A percentile compares a stretch with the other conserved stretches of the same genome.
Conservation (phyloP, 208 protist genomes). For the Wallacemonas rigidus region DNA sequence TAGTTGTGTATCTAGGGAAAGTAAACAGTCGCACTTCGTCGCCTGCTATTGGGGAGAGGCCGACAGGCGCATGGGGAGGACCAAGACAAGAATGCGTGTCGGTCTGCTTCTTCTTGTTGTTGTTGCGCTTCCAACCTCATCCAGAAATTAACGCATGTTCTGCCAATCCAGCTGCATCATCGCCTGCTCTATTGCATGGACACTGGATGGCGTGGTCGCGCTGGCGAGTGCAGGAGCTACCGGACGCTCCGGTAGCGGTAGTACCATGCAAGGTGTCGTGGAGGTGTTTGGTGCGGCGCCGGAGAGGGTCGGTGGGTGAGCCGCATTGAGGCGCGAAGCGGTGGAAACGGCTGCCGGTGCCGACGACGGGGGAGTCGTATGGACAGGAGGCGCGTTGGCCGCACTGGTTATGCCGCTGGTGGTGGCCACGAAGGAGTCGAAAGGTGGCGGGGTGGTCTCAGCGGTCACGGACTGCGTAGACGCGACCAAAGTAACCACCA, state of each 20-base stretch:
- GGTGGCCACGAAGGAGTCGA: too few species aligned
- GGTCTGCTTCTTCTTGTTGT: not conserved
- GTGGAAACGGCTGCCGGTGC: not conserved
- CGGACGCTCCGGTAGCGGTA: not conserved
- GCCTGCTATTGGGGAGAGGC: not conserved
- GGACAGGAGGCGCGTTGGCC: too few species aligned
- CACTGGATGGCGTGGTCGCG: not conserved
- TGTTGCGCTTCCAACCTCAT: not conserved
- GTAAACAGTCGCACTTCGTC: not conserved
- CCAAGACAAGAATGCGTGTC: not conserved
- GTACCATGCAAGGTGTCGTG: not conserved
- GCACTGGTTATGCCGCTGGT: too few species aligned
- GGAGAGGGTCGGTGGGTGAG: not conserved
- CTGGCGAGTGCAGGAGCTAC: too few species aligned
- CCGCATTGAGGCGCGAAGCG: not conserved
- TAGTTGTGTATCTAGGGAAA: not conserved
- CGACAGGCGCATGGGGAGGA: not conserved
- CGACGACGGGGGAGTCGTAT: not conserved
- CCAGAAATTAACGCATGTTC: slow-evolving; percentile 17
- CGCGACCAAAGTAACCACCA: slow-evolving; percentile 60
- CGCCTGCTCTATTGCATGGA: slow-evolving; percentile 61
- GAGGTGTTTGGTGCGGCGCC: not conserved
- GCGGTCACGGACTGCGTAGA: slow-evolving; percentile 19
- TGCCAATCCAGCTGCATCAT: slow-evolving; percentile 62
- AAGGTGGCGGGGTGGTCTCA: too few species aligned